Evolutionary conservation across 768 basidiomycete genomes (phyloP).

Genomic region (Leccinellum rugosiceps): DNA sequence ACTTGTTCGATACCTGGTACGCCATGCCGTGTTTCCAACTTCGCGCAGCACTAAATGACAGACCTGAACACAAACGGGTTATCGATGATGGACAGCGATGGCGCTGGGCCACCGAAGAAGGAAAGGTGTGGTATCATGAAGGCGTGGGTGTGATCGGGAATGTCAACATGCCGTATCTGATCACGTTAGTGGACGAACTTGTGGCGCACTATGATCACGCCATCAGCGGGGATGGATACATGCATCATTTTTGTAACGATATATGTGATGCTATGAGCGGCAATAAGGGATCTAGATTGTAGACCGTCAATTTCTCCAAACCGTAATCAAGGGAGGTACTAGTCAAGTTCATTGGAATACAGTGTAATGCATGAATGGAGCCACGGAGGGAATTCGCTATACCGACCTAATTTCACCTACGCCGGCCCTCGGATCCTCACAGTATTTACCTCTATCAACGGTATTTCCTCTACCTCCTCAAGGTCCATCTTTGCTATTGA

Average conservation of each 20-base stretch:
- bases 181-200: constrained; percentile 40
- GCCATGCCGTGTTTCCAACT: constrained; percentile 22
- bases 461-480: neutral
- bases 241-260: constrained; percentile 25
- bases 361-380: too few species aligned
- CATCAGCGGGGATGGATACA: constrained; percentile 25
- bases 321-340: too few species aligned
- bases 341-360: too few species aligned
- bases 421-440: neutral
- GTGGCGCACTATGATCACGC: constrained; percentile 23
- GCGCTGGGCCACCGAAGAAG: constrained; percentile 65
- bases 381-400: neutral
- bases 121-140: constrained; percentile 47
- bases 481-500: neutral
- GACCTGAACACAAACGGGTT: neutral
- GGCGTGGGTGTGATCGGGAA: constrained; percentile 39
- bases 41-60: neutral
- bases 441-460: neutral
- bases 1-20: constrained; percentile 60
- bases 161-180: constrained; percentile 37
- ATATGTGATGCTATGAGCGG: constrained; percentile 4
- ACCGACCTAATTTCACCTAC: neutral
- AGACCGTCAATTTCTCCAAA: neutral
- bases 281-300: neutral
- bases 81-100: constrained; percentile 47